Base-by-base conservation (phyloP, 2,329 filamentous ascomycete species). In the Emmonsia crescens region DNA sequence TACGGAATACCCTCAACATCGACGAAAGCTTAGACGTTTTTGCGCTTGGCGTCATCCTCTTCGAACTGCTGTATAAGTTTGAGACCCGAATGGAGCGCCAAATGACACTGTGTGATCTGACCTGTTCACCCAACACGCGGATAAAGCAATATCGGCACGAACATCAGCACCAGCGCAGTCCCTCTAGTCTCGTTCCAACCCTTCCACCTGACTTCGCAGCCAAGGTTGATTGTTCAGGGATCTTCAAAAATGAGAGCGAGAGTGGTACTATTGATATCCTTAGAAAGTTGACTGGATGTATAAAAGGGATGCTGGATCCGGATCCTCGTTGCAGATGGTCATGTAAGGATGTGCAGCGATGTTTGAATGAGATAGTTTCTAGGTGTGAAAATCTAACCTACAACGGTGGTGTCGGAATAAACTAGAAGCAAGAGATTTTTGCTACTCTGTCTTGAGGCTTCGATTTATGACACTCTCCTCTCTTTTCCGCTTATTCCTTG, bases 21-120 rank as follows among this genome's bases (percentile, higher is more conserved):
- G 80, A 77, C 67, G 79, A 81, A 61, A 83, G 82, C 60, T 71
- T 86, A 1, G 85, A 88, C 64, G 76, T 87, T 0, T 87, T 82
- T 66, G 81, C 84, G 0, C 73, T 87, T 0, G 85, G 85, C 0
- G 79, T 87, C 12, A 82, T 87, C 36, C 74, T 83, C 0, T 83
- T 87, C 51, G 86, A 89, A 69, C 75, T 88, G 54, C 66, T 87
- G 0, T 82, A 80, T 64, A 76, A 72, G 5, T 83, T 88, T 59
- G 73, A 72, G 46, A 82, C 80, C 0, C 77, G 74, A 52, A 77
- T 78, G 68, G 80, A 82, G 63, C 75, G 80, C 16, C 72, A 76
- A 55, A 63, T 75, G 27, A 75, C 79, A 0, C 64, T 82, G 14
- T 71, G 68, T 14, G 70, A 74, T 14, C 62, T 81, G 33, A 77